A percentile compares a stretch with the other conserved stretches of the same genome.
Conservation (phyloP, 176 grass and related monocot species). For the Avena eriantha region DNA sequence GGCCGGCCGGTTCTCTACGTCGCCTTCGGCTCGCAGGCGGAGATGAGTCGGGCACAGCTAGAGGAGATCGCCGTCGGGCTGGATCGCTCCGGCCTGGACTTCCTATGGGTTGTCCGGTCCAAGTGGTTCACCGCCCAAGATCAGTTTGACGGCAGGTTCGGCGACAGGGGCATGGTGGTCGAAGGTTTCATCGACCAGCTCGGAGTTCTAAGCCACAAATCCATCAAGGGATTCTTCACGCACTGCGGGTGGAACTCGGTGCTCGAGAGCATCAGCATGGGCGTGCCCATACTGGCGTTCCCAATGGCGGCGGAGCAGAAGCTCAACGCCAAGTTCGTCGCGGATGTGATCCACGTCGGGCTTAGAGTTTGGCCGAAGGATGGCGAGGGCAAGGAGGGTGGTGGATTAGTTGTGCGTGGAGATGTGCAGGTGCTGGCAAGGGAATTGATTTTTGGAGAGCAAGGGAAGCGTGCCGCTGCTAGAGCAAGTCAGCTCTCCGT, state of each 20-base stretch:
- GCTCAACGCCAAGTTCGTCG: background rate
- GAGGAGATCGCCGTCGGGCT: constrained; percentile 50
- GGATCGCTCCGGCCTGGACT: constrained; percentile 51
- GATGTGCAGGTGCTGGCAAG: constrained; percentile 37
- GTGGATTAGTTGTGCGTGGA: constrained; percentile 11
- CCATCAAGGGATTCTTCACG: constrained; percentile 41
- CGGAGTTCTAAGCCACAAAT: constrained; percentile 31
- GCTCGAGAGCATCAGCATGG: constrained; percentile 45
- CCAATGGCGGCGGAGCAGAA: background rate
- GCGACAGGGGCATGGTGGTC: constrained; percentile 37
- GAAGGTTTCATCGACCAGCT: constrained; percentile 49
- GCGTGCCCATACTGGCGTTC: background rate
- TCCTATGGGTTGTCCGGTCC: constrained; percentile 53
- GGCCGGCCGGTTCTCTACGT: constrained; percentile 57
- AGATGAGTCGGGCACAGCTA: constrained; percentile 42
- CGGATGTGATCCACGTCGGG: background rate
- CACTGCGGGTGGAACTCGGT: constrained; percentile 74
- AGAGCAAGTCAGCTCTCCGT: constrained; percentile 13
- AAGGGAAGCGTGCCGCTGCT: constrained; percentile 22
- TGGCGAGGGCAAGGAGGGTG: background rate
- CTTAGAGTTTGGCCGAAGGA: background rate
- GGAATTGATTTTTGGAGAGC: constrained; percentile 46
- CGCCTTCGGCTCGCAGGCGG: constrained; percentile 61
- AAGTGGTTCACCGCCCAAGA: background rate
- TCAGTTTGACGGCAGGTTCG: background rate